These are phyloP conservation scores for Podaxis pistillaris DNA, from an alignment of 768 basidiomycete species.

Conservation along the genomic window DNA sequence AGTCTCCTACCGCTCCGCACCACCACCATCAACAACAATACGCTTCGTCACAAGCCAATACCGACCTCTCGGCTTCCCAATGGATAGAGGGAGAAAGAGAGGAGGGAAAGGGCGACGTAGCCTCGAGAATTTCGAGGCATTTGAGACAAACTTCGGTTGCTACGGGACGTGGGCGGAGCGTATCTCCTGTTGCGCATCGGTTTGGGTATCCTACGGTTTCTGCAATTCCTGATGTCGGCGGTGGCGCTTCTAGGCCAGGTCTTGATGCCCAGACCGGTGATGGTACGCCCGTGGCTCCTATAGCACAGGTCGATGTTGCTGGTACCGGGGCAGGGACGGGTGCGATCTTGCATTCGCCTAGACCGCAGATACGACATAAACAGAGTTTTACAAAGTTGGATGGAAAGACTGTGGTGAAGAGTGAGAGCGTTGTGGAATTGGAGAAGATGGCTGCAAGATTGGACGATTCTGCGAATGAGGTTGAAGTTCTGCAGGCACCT, in stretches of 20 bases:
- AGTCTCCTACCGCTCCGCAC: neutral
- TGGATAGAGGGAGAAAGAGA: neutral
- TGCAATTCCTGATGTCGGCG: neutral
- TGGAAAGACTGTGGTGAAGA: slow-evolving; percentile 39
- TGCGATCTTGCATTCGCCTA: slow-evolving; percentile 57
- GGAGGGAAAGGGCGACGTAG: slow-evolving; percentile 2
- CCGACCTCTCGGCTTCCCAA: slow-evolving; percentile 6
- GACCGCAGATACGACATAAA: slow-evolving; percentile 68
- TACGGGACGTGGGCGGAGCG: slow-evolving; percentile 6
- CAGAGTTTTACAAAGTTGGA: slow-evolving; percentile 46
- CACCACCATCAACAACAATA: neutral
- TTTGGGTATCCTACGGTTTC: neutral
- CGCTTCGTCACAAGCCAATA: neutral
- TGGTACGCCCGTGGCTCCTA: neutral
- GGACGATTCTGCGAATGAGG: neutral
- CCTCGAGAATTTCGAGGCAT: slow-evolving; percentile 7
- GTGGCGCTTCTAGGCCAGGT: slow-evolving; percentile 1
- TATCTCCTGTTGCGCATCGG: slow-evolving; percentile 10
- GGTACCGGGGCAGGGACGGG: neutral
- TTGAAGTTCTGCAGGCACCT: neutral
- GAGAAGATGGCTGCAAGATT: slow-evolving; percentile 62
- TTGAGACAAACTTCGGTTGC: slow-evolving; percentile 8
- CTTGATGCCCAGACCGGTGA: neutral
- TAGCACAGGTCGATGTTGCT: neutral
- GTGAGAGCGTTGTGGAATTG: slow-evolving; percentile 62